Base-by-base conservation (phyloP, 2,329 filamentous ascomycete species). In the Fusarium dlaminii region DNA sequence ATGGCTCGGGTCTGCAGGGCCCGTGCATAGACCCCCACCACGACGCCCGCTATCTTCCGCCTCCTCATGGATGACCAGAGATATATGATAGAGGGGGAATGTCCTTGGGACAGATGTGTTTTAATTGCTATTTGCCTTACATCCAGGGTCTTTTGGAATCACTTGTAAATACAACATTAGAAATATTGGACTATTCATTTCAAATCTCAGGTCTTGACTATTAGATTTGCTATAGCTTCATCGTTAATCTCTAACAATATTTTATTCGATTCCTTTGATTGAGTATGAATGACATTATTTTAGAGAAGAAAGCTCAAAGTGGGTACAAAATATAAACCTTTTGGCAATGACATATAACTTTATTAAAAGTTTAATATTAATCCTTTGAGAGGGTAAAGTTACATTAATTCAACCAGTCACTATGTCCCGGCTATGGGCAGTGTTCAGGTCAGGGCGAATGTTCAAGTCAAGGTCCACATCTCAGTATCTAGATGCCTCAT, bases 1-100 rank as follows among this genome's bases (percentile, higher is more conserved):
- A 73, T 77, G 72, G 76, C 74, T 78, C 72, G 66, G 63, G 49
- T 68, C 69, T 36, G 36, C 49, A 48, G 72, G 77, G 74, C 48
- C 74, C 73, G 77, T 79, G 77, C 76, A 37, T n/a, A 18, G 37
- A 29, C 29, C 63, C 63, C 63, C 63, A 60, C 70, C 63, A 66
- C 61, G 52, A 11, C 40, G 48, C 57, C 70, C 51, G 65, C 54
- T 49, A 66, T 60, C 65, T 57, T 70, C 55, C 56, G 70, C 22
- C 49, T 42, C 24, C 29, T 39, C 18, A 54, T 22, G 24, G 49
- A 37, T 29, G 34, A 22, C 24, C 32, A 52, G 30, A 36, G 22
- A 51, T 24, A 32, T 24, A 24, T 22, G 13, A 36, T 27, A 20
- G n/a, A 52, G 18, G 22, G n/a, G 15, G 13, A 22, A 27, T 22